Base-by-base conservation (phyloP, 306 rosid genomes). In the Cicer cuneatum region DNA sequence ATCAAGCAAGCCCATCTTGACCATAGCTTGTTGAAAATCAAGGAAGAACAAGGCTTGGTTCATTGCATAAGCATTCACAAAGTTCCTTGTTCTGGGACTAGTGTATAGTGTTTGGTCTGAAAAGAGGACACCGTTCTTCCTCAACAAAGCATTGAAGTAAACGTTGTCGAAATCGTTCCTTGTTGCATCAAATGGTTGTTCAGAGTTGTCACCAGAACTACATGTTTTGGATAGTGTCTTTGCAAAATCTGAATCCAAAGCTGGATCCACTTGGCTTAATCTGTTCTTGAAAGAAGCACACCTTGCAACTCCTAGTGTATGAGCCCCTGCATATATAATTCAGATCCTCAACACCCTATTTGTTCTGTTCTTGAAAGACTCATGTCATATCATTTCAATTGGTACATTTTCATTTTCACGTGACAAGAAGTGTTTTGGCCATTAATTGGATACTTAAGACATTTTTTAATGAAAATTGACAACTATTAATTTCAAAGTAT, bases 281-380 rank as follows among this genome's bases (percentile, higher is more conserved):
- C 97, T 57, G 79, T 19, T 79, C 79, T 91, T 89, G 89, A 94
- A 94, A 0, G 95, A 84, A 5, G 87, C 61, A 82, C 99, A 94
- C 60, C 93, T 84, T 45, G 99, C 95, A 52, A 89, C 97, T 75
- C 99, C 99, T 37, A 94, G 75, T 10, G 99, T 90, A 61, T 94
- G 99, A 7, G 95, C 99, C 45, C 99, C 98, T 90, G 65, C 76
- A 67, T 56, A 48, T n/a, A 29, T 5, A 14, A 37, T 6, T 13
- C 18, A 52, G 47, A 10, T 45, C 48, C 11, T 45, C 48, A 10
- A 3, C 35, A 2, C 35, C 5, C 35, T 29, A 3, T 29, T 29
- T 29, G 35, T 29, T 29, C 35, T 29, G 35, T 29, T 29, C 35
- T 29, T 29, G 35, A 29, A 29, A 29, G 35, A 29, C 5, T 29